Evolutionary conservation across 192 early-diverging fungal species (phyloP).

Genomic region (Dissophora globulifera): DNA sequence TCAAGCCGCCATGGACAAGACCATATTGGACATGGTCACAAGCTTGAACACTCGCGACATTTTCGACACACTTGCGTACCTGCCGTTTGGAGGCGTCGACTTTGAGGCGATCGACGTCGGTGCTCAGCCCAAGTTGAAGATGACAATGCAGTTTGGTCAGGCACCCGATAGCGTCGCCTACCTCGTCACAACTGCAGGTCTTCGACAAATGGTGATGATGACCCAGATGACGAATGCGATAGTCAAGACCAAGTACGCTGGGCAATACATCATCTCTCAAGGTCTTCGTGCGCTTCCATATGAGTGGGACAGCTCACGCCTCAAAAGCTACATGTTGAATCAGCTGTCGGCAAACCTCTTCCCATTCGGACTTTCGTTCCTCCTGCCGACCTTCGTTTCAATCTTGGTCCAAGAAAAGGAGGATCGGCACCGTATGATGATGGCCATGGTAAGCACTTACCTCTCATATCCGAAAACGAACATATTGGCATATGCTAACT

Average conservation of each 20-base stretch:
- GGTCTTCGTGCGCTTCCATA: constrained; percentile 30
- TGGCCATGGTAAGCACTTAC: constrained; percentile 48
- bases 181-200: constrained; percentile 3
- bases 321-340: constrained; percentile 8
- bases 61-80: neutral
- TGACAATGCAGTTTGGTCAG: constrained; percentile 39
- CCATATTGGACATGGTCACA: neutral
- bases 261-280: constrained; percentile 30
- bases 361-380: constrained; percentile 41
- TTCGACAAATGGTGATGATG: constrained; percentile 37
- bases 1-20: constrained; percentile 1
- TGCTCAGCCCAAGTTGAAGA: neutral
- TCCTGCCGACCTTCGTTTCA: constrained; percentile 42
- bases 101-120: constrained; percentile 9
- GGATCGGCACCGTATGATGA: constrained; percentile 44
- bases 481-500: constrained; percentile 1
- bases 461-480: no score
- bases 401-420: constrained; percentile 49
- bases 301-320: constrained; percentile 1
- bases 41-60: neutral
- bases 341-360: constrained; percentile 14
- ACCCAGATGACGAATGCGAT: constrained; percentile 25
- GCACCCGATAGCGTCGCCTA: neutral
- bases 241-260: constrained; percentile 30
- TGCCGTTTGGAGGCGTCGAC: constrained; percentile 22